Conservation (phyloP, 805 yeast species). For the Diddensiella caesifluorescens region DNA sequence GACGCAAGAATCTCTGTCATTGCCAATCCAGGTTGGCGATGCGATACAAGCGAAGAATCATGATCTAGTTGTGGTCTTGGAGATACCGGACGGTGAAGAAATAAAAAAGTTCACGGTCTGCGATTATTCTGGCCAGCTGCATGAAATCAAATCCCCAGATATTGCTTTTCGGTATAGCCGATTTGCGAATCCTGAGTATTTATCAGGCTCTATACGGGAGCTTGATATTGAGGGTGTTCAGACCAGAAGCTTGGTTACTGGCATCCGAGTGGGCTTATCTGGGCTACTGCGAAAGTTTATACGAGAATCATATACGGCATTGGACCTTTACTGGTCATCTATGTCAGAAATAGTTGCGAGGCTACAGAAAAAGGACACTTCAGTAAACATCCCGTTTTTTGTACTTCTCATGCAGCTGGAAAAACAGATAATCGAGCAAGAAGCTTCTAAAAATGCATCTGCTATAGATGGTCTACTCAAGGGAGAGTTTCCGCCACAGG, state of each 20-base stretch:
- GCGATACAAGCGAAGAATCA: constrained; percentile 4
- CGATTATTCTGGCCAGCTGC: constrained; percentile 11
- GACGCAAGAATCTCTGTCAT: background rate
- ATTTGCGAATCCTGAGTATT: background rate
- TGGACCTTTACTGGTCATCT: background rate
- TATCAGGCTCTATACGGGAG: background rate
- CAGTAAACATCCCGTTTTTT: constrained; percentile 14
- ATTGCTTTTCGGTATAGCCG: constrained; percentile 9
- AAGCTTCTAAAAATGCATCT: background rate
- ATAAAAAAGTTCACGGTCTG: constrained; percentile 9
- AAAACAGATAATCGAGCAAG: background rate
- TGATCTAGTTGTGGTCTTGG: constrained; percentile 8
- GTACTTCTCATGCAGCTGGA: constrained; percentile 14
- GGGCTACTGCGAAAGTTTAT: background rate
- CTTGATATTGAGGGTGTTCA: constrained; percentile 2
- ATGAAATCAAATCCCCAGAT: constrained; percentile 4
- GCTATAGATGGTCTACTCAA: constrained; percentile 1
- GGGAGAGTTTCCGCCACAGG: constrained; percentile 4
- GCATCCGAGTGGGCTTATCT: background rate
- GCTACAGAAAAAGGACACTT: background rate
- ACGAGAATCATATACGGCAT: background rate
- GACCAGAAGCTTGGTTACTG: background rate
- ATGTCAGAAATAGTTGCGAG: background rate
- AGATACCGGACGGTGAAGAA: constrained; percentile 1
- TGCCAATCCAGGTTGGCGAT: constrained; percentile 8